These are phyloP conservation scores for Echinosophora koreensis DNA, from an alignment of 306 rosid species.

Conservation along the genomic window DNA sequence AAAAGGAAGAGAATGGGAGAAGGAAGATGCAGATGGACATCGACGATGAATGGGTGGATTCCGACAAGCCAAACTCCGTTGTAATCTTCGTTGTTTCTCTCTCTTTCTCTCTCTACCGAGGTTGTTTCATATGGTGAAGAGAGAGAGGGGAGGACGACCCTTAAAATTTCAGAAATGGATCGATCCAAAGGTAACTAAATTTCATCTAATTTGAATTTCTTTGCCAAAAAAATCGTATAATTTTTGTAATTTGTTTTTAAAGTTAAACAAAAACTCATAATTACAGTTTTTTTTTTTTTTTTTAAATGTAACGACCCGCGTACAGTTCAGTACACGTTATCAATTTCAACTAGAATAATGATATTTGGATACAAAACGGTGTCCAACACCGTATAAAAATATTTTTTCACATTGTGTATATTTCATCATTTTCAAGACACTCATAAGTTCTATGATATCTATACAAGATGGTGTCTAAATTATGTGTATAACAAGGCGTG, in stretches of 20 bases:
- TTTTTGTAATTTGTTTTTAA: background rate
- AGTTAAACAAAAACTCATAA: background rate
- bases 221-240: background rate
- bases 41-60: constrained; percentile 43
- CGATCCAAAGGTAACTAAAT: constrained; percentile 59
- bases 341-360: too few species aligned
- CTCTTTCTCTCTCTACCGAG: constrained; percentile 43
- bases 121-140: constrained; percentile 11
- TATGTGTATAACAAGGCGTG: too few species aligned
- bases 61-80: constrained; percentile 60
- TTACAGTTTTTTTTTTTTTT: too few species aligned
- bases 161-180: constrained; percentile 51
- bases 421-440: too few species aligned
- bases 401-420: too few species aligned
- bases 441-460: too few species aligned
- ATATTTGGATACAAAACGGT: too few species aligned
- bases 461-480: too few species aligned
- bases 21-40: constrained; percentile 41
- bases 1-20: constrained; percentile 41
- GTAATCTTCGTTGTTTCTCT: constrained; percentile 56
- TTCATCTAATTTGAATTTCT: constrained; percentile 14
- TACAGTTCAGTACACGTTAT: too few species aligned
- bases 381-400: too few species aligned
- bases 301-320: too few species aligned
- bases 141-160: constrained; percentile 56